Evolutionary conservation across 768 basidiomycete species (phyloP), one percentile per base, ranked within the genome.

Genomic region (Clitopilus passeckerianus): DNA sequence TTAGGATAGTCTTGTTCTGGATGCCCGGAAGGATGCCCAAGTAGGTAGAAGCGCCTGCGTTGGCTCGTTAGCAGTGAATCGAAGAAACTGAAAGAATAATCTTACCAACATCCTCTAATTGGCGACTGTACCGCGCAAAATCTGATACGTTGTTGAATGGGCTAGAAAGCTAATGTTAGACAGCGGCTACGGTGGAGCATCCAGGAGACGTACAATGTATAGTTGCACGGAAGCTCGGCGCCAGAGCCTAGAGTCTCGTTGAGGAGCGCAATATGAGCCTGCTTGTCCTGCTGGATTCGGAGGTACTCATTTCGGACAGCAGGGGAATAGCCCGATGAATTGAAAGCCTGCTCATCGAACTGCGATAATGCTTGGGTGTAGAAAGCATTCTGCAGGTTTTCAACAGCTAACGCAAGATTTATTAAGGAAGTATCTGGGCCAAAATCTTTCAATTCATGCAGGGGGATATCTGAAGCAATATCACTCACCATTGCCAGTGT

Each of bases 211-310:
- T 56, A 78, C 79, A 85, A 86, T 57, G 59, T 67, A 69, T 86
- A 87, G 16, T 70, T 71, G 74, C 85, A 86, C 1, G 79, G 73
- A 65, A 77, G 56, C 23, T 75, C 72, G 5, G 84, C 80, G 15
- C 70, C 65, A 34, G 65, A 66, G 7, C 82, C 82, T 41, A 84
- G 70, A 9, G 67, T 66, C 22, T 60, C 34, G 6, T 57, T 61
- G 22, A 71, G 35, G 33, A 71, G 64, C 8, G 52, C 54, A n/a
- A 58, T 60, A 55, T 66, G 64, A 1, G 44, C 53, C 14, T 61
- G 61, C 41, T 66, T 62, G 16, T 63, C 58, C 35, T 66, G 64
- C 5, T 50, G 33, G 18, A 66, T 61, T 20, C 59, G 59, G 9
- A 57, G 54, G 34, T 54, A 64, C 12, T 55, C 53, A 27, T 56